A percentile compares a stretch with the other conserved stretches of the same genome.
phyloP scores from a whole-genome alignment of 164 flowering plant genomes.

The Malania oleifera region DNA sequence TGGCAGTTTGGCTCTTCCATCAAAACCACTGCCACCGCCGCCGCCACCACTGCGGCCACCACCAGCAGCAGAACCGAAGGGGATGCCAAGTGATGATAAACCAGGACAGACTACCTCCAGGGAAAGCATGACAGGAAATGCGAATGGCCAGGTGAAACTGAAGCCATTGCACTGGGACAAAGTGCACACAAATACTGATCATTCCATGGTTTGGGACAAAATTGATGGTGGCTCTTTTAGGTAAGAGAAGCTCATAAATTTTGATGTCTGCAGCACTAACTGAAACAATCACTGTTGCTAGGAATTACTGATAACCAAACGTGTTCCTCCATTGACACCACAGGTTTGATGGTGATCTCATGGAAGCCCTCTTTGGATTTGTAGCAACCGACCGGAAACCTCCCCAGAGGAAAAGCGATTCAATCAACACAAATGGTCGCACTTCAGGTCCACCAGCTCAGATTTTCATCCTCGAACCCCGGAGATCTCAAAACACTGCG shows the following conservation, averaged over 20 bases:
- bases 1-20: neutral
- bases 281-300: neutral
- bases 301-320: neutral
- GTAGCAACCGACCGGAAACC: neutral
- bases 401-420: neutral
- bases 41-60: neutral
- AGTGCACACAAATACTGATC: neutral
- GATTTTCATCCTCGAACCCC: constrained; percentile 30
- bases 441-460: constrained; percentile 9
- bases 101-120: neutral
- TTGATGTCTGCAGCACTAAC: neutral
- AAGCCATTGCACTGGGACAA: constrained; percentile 9
- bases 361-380: constrained; percentile 1
- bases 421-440: neutral
- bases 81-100: neutral
- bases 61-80: neutral
- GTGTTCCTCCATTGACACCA: neutral
- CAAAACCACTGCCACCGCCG: neutral
- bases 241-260: neutral
- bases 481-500: constrained; percentile 30
- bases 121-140: neutral
- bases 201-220: constrained; percentile 8
- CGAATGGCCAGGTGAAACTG: neutral
- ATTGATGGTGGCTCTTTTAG: constrained; percentile 5
- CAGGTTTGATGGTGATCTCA: neutral